A percentile compares a stretch with the other conserved stretches of the same genome.
Conservation (phyloP, 2,329 filamentous ascomycete genomes). For the Dichotomopilus funicola region DNA sequence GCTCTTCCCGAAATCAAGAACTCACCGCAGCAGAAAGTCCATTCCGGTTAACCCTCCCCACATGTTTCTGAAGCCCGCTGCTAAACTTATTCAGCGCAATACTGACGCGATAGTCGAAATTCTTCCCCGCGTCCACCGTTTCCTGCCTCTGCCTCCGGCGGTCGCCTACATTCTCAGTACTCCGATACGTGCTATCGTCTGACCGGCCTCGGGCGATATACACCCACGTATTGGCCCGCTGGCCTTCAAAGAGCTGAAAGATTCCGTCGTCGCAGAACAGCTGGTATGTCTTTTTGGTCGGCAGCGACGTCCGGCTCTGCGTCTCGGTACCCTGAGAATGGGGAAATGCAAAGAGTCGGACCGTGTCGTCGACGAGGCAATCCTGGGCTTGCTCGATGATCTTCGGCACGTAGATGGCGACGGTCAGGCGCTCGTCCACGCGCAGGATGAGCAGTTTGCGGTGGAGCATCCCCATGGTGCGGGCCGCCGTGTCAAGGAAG, state of each 20-base stretch:
- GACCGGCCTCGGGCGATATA: slow-evolving; percentile 27
- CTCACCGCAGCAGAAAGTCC: slow-evolving; percentile 34
- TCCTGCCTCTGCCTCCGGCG: slow-evolving; percentile 20
- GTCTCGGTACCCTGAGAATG: slow-evolving; percentile 31
- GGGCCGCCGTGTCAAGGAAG: slow-evolving; percentile 29
- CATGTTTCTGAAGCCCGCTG: slow-evolving; percentile 29
- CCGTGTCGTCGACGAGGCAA: slow-evolving; percentile 28
- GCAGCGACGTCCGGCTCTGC: slow-evolving; percentile 28
- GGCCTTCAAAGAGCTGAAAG: slow-evolving; percentile 34
- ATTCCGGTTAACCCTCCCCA: slow-evolving; percentile 32
- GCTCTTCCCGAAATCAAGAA: neutral
- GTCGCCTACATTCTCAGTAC: slow-evolving; percentile 27
- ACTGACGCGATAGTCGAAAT: slow-evolving; percentile 23
- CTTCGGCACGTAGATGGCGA: slow-evolving; percentile 35
- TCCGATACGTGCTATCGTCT: slow-evolving; percentile 29
- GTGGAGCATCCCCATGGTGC: slow-evolving; percentile 32
- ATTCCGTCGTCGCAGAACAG: slow-evolving; percentile 32
- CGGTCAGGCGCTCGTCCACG: slow-evolving; percentile 32
- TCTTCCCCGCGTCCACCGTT: slow-evolving; percentile 14
- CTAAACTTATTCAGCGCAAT: slow-evolving; percentile 35
- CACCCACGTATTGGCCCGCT: slow-evolving; percentile 33
- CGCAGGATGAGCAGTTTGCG: slow-evolving; percentile 34
- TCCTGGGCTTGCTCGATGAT: slow-evolving; percentile 31
- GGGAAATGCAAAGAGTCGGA: slow-evolving; percentile 34
- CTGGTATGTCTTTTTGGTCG: slow-evolving; percentile 33